phyloP scores from a whole-genome alignment of 768 basidiomycete genomes.

The Artomyces pyxidatus region DNA sequence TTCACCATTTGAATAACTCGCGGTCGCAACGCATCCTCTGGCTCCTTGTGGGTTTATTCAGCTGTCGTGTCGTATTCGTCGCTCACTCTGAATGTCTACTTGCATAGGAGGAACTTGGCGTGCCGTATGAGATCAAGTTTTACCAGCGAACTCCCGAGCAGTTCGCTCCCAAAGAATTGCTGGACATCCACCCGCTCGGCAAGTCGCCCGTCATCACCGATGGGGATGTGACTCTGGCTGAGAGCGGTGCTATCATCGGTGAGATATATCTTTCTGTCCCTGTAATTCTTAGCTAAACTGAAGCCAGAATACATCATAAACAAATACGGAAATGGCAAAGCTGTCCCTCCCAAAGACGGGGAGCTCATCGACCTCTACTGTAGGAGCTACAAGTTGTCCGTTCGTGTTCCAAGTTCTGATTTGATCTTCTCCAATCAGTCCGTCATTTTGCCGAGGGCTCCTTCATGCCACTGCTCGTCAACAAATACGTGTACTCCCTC shows the following conservation, averaged over 20 bases:
- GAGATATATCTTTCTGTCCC: conserved; percentile 4
- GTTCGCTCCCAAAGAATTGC: conserved; percentile 30
- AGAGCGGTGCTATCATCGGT: conserved; percentile 40
- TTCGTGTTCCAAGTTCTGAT: not conserved
- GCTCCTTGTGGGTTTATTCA: not conserved
- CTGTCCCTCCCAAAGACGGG: conserved; percentile 21
- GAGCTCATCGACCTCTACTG: conserved; percentile 31
- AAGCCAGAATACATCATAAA: conserved; percentile 36
- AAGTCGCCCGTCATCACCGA: conserved; percentile 41
- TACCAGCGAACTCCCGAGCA: conserved; percentile 26
- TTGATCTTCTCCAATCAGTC: conserved; percentile 17
- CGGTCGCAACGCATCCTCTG: conserved; percentile 7
- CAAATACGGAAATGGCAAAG: conserved; percentile 28
- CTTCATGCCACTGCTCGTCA: conserved; percentile 32
- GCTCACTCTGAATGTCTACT: not conserved
- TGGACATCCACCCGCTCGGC: conserved; percentile 34
- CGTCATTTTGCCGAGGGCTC: conserved; percentile 36
- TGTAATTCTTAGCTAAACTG: not conserved
- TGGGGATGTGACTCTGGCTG: conserved; percentile 34
- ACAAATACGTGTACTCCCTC: conserved; percentile 26
- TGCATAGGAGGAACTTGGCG: conserved; percentile 41
- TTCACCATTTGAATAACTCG: conserved; percentile 4
- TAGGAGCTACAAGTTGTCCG: conserved; percentile 1
- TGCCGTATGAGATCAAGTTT: conserved; percentile 35
- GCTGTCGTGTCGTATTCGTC: not conserved